phyloP scores from a whole-genome alignment of 306 rosid species.

The Quercus alba region DNA sequence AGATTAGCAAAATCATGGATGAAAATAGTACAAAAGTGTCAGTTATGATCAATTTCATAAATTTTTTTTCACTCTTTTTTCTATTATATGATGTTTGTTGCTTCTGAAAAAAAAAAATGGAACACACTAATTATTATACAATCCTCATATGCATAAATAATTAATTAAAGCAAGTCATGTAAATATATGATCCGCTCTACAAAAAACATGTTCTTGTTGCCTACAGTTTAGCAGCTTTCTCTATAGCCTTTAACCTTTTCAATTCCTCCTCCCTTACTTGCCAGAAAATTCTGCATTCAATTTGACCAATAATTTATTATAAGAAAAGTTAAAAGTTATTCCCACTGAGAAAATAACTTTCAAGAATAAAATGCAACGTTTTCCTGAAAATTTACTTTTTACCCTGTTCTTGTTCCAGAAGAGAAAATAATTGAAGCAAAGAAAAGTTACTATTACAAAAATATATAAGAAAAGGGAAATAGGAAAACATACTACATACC shows the following conservation, averaged over 20 bases:
- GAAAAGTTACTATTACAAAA: background rate
- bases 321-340: background rate
- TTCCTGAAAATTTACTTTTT: background rate
- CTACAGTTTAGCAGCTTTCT: constrained; percentile 78
- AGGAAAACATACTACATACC: too few relatives aligned
- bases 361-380: background rate
- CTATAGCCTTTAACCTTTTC: constrained; percentile 68
- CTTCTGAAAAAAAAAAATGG: constrained; percentile 29
- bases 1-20: constrained; percentile 23
- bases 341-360: background rate
- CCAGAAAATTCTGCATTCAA: too few relatives aligned
- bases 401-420: too few relatives aligned
- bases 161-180: background rate
- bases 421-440: too few relatives aligned
- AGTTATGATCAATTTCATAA: background rate
- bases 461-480: too few relatives aligned
- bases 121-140: background rate
- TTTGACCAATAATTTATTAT: background rate
- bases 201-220: constrained; percentile 17
- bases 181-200: constrained; percentile 1
- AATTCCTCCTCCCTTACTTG: constrained; percentile 47
- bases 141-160: background rate
- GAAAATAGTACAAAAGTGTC: background rate
- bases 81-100: constrained; percentile 55
- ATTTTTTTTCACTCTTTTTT: constrained; percentile 74